Evolutionary conservation across 371 early-diverging fungal species (phyloP).

Genomic region (Mortierella sp.): DNA sequence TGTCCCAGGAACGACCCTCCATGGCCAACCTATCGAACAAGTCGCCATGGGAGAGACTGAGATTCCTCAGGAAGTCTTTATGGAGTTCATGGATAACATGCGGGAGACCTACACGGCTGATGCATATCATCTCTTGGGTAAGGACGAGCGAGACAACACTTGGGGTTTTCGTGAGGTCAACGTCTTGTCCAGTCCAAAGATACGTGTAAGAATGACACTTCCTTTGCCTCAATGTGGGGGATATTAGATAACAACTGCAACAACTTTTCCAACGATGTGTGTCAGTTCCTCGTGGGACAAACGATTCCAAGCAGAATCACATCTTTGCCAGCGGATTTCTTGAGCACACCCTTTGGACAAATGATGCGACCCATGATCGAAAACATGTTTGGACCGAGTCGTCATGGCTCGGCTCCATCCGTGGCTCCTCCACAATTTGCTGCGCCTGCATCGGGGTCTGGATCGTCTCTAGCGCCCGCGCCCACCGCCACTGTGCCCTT

Average conservation of each 20-base stretch:
- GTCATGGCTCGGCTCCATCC: conserved; percentile 26
- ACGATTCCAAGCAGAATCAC: conserved; percentile 82
- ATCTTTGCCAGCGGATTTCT: conserved; percentile 32
- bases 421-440: not conserved
- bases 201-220: not conserved
- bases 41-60: conserved; percentile 86
- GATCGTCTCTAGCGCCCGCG: not conserved
- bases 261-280: conserved; percentile 78
- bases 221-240: not conserved
- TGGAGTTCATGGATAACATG: conserved; percentile 80
- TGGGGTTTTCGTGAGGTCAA: too few relatives aligned
- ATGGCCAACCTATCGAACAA: conserved; percentile 77
- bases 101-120: conserved; percentile 76
- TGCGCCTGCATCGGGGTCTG: conserved; percentile 24
- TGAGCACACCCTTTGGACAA: conserved; percentile 80
- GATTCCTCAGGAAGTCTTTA: conserved; percentile 81
- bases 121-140: conserved; percentile 88
- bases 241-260: conserved; percentile 82
- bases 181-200: not conserved
- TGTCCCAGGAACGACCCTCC: conserved; percentile 73
- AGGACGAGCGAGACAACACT: not conserved
- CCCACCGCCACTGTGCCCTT: conserved; percentile 37
- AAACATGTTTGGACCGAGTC: conserved; percentile 78
- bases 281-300: conserved; percentile 83
- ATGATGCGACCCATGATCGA: conserved; percentile 83